phyloP scores from a whole-genome alignment of 106 monocot species.

The Dioscorea dumetorum region DNA sequence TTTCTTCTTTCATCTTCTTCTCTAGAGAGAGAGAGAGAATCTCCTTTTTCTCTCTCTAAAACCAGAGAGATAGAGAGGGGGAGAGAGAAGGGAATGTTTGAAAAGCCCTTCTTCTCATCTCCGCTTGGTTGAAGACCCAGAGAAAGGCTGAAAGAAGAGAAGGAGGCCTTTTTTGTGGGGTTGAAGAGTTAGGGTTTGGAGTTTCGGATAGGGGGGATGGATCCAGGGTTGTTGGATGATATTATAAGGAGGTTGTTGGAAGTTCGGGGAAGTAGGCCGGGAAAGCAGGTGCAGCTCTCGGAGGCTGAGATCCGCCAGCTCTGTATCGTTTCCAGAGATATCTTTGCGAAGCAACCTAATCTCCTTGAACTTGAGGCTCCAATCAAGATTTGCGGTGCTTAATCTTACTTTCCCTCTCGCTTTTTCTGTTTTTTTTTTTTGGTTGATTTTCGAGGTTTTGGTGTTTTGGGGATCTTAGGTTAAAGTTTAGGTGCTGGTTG shows the following conservation, averaged over 20 bases:
- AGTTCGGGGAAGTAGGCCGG: conserved; percentile 10
- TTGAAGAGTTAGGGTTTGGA: not conserved
- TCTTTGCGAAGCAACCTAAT: conserved; percentile 18
- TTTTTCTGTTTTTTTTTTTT: not conserved
- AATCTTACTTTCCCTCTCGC: not conserved
- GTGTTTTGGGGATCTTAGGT: no score
- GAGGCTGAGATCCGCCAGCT: conserved; percentile 2
- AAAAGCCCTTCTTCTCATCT: no score
- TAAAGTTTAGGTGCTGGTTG: no score
- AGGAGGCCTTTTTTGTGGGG: not conserved
- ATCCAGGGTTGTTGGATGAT: conserved; percentile 13
- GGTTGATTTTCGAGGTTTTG: no score
- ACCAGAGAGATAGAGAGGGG: no score
- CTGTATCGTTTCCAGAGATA: conserved; percentile 12
- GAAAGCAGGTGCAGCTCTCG: conserved; percentile 10
- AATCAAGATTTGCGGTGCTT: conserved; percentile 23
- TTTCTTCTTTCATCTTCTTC: no score
- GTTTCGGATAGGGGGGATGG: not conserved
- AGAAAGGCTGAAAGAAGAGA: no score
- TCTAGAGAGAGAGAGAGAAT: no score
- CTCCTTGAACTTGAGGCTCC: conserved; percentile 22
- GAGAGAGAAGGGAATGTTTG: no score
- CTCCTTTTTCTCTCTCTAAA: no score
- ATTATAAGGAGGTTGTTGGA: conserved; percentile 18
- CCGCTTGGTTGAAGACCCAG: no score